Evolutionary conservation across 2,329 filamentous ascomycete species (phyloP), one percentile per base, ranked within the genome.

Genomic region (Aaosphaeria pasadenensis): DNA sequence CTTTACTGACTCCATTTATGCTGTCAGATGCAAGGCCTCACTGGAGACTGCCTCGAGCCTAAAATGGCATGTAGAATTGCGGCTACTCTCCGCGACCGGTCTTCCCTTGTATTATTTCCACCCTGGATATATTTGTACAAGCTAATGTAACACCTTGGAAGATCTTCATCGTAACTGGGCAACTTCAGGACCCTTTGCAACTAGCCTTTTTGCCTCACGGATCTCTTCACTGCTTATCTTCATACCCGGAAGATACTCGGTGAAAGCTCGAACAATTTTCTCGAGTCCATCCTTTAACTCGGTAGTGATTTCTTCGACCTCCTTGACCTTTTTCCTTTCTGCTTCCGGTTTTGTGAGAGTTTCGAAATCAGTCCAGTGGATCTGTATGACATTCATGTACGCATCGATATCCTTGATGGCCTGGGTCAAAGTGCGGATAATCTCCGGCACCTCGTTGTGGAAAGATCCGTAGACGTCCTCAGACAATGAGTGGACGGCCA

Each of bases 391-490:
- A 6, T 69, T 67, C 54, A 84, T 78, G 63, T 95, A 90, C 1
- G 66, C 72, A 60, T 95, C 86, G 4, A 96, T 74, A 55, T 83
- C 83, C 46, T 75, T 78, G 47, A 91, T 84, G 0, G 88, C 84
- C 0, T 68, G 58, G 0, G 89, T 91, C 51, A 95, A 82, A 1
- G 84, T 82, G 42, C 86, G 82, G 44, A 96, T 82, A 48, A 95
- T 85, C 43, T 73, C 73, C 1, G 88, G 83, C 2, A 97, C 84
- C 54, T 94, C 88, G 39, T 84, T 79, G 56, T 95, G 87, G n/a
- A 95, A 92, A 57, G 89, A 88, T 11, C 92, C 92, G 63, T 85
- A 94, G 42, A 80, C 80, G 66, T 97, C 92, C 69, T 97, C 91
- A 4, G 76, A 75, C 46, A 96, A 72, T 68, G 88, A 92, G 52